phyloP scores from a whole-genome alignment of 108 stramenopile genomes.

The Craspedostauros australis region DNA sequence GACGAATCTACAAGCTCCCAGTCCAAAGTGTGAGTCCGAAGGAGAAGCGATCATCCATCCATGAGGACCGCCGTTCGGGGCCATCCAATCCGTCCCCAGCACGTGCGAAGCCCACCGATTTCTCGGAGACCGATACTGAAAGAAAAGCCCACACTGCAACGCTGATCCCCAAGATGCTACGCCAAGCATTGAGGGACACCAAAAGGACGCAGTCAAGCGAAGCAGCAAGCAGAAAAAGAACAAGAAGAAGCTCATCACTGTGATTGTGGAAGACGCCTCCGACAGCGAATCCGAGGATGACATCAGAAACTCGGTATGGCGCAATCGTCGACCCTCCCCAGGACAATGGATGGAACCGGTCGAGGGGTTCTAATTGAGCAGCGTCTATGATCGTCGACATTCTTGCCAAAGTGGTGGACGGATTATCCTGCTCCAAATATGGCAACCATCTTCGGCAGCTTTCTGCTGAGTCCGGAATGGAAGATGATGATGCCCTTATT shows the following conservation, averaged over 20 bases:
- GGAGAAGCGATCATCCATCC: neutral
- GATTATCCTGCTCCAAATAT: too few species aligned
- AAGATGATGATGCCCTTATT: too few species aligned
- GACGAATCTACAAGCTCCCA: constrained; percentile 6
- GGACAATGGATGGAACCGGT: constrained; percentile 62
- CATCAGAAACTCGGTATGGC: constrained; percentile 34
- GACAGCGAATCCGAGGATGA: constrained; percentile 51
- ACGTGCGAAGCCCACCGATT: too few species aligned
- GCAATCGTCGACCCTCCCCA: constrained; percentile 47
- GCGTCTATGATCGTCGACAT: too few species aligned
- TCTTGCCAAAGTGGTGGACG: too few species aligned
- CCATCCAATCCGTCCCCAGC: too few species aligned
- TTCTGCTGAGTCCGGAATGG: too few species aligned
- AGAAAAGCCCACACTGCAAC: neutral
- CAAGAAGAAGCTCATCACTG: constrained; percentile 8
- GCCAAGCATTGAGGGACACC: neutral
- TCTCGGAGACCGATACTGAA: too few species aligned
- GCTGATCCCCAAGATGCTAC: neutral
- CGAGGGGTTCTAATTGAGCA: constrained; percentile 12
- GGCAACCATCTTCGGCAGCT: too few species aligned
- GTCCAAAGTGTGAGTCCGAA: neutral
- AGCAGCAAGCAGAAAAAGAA: too few species aligned
- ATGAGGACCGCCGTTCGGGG: too few species aligned
- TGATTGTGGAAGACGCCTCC: constrained; percentile 56
- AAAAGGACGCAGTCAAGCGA: neutral